Base-by-base conservation (phyloP, 2,329 filamentous ascomycete species). In the Clonostachys solani region DNA sequence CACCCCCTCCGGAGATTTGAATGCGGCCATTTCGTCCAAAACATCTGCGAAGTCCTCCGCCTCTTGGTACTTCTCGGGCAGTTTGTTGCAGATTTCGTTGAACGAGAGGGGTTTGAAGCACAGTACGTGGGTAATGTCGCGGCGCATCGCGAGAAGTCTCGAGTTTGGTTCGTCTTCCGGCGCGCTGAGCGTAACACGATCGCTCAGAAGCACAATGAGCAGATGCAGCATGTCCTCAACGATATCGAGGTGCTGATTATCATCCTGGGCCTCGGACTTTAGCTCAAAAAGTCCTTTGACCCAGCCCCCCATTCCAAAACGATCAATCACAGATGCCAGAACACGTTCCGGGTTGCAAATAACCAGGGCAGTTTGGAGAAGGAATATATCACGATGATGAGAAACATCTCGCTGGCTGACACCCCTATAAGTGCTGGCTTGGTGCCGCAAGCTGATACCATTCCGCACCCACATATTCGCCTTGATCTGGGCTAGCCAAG, bases 401-500 rank as follows among this genome's bases (percentile, higher is more conserved):
- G 90, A 91, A 17, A 96, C 88, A 64, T 99, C 94, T 54, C 94
- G 80, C 59, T 95, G 89, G 12, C 84, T 83, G 13, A 96, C 90
- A 38, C 90, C 92, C 15, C 91, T 85, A 63, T 99, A 99, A 16
- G 92, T 94, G 45, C 87, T 87, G 63, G 95, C 94, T 66, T 99
- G 94, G 63, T 99, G 94, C 37, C 92, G 84, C 45, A 99, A 78
- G 58, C 92, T 97, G 60, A 99, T 90, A 3, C 94, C 94, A 61
- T 99, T 99, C 47, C 94, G 84, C 52, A 99, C 92, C 94, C 95
- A 99, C 84, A 97, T 95, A 45, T 91, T 89, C 16, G 92, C 91
- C 65, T 95, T 96, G 83, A 99, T 97, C 70, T 99, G 95, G 6
- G 94, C 89, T 33, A 99, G 75, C 94, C 94, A 99, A 17, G 90